Evolutionary conservation across 228 moss, liverwort and hornwort genomes (phyloP).

Genomic region (Sphagnum fallax): DNA sequence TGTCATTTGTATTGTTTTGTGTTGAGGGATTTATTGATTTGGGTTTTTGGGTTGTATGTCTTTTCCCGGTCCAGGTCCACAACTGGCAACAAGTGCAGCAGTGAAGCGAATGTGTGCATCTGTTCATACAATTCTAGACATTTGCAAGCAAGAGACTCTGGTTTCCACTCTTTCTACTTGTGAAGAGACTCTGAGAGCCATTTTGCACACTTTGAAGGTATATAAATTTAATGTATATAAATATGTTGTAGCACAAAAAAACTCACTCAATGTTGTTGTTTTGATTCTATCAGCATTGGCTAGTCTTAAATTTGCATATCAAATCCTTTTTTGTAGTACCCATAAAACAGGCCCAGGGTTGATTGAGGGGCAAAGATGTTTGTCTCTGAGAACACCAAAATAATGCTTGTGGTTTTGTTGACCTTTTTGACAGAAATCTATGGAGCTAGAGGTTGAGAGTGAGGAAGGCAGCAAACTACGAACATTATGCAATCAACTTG

Average conservation of each 20-base stretch:
- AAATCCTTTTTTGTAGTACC: no score
- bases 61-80: background rate
- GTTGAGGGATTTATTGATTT: background rate
- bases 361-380: no score
- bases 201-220: conserved; percentile 48
- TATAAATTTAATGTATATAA: background rate
- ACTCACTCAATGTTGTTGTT: no score
- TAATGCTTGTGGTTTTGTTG: background rate
- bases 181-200: conserved; percentile 32
- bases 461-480: conserved; percentile 14
- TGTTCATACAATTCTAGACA: conserved; percentile 39
- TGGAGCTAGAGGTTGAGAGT: conserved; percentile 11
- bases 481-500: conserved; percentile 17
- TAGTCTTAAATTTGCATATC: no score
- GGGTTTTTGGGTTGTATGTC: background rate
- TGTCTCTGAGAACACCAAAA: no score
- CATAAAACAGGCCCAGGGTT: no score
- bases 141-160: conserved; percentile 65
- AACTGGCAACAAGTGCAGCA: conserved; percentile 7
- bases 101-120: conserved; percentile 36
- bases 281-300: no score
- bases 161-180: conserved; percentile 39
- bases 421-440: conserved; percentile 12
- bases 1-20: background rate
- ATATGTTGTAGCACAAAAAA: no score